Evolutionary conservation across 1,284 basidiomycete species (phyloP), one percentile per base, ranked within the genome.

Genomic region (Takashimella tepidaria): DNA sequence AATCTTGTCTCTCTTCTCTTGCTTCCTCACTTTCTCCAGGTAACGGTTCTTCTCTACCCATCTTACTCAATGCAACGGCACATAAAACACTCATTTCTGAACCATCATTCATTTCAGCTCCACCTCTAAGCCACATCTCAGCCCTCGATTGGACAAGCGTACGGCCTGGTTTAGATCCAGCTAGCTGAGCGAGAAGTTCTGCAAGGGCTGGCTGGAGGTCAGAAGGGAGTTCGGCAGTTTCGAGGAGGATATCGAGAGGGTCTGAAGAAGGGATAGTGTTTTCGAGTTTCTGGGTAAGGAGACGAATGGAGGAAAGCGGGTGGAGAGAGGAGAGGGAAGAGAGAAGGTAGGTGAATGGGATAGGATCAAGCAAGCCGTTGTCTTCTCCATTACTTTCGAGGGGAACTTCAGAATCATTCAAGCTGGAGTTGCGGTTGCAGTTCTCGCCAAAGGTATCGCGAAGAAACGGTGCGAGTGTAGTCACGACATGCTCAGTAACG

Each of bases 51-150:
- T 83, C 87, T 53, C 83, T 81, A 12, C 82, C 82, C 23, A 89
- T 74, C 72, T 93, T 95, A 63, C 88, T 81, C 5, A 92, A 78
- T 3, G 87, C 85, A 22, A 89, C 83, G 1, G 84, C 83, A 10
- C 86, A 83, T 4, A 84, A 79, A 52, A 59, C 84, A 5, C 27
- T 20, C 1, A 56, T 55, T 11, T 60, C 59, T 3, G 23, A 37
- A 10, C 48, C 46, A 6, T 40, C 49, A 21, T 49, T 37, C 24
- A 51, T 13, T 1, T 57, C 76, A 54, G 82, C 78, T 19, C 78
- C 81, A 0, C 63, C 61, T 43, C 54, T 48, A 27, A 69, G 21
- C 63, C 64, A 63, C 45, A 60, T 63, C 53, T 64, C 40, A 19
- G 64, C 53, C 50, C 85, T 78, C 19, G 80, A 63, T 6, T 82